Base-by-base conservation (phyloP, 2,329 filamentous ascomycete species). In the Alternaria postmessia region DNA sequence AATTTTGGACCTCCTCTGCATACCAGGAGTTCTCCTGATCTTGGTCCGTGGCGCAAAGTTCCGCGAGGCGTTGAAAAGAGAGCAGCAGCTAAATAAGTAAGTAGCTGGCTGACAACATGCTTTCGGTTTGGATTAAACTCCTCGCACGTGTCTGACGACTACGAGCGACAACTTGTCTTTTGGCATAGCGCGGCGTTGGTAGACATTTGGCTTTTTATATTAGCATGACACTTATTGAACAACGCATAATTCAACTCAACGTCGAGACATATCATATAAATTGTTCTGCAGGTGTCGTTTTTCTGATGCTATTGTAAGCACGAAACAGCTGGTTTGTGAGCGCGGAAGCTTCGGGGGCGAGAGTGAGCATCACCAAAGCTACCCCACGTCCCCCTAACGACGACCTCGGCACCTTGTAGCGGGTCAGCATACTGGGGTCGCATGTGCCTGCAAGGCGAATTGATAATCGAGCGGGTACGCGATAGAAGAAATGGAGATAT, bases 1-100 rank as follows among this genome's bases (percentile, higher is more conserved):
- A 0, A 43, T 78, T 1, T 54, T 81, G 18, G 75, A 80, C 6
- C 26, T 72, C 30, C 38, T 71, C 20, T 72, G 70, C 46, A 72
- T 72, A 39, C 68, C 68, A 16, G 68, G 70, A 0, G 60, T 71
- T 16, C 18, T 71, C 8, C 28, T 72, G 26, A 68, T 72, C 53
- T 54, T 73, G 20, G 55, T 65, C 28, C 63, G 66, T 34, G 70
- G 70, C 16, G 60, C 62, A 16, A 68, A 70, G 42, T 69, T 66
- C 48, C 65, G 69, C n/a, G 61, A 68, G 46, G 65, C 59, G 20
- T 51, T 70, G 59, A 68, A 67, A 55, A 51, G 54, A 6, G 54
- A 62, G 18, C 58, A 68, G 48, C 59, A 62, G 57, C 32, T 65
- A 20, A 64, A 28, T 20, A 54, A 51, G 32, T 51, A 44, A 18